Evolutionary conservation across 805 yeast genomes (phyloP).

Genomic region (Suhomyces vadensis): DNA sequence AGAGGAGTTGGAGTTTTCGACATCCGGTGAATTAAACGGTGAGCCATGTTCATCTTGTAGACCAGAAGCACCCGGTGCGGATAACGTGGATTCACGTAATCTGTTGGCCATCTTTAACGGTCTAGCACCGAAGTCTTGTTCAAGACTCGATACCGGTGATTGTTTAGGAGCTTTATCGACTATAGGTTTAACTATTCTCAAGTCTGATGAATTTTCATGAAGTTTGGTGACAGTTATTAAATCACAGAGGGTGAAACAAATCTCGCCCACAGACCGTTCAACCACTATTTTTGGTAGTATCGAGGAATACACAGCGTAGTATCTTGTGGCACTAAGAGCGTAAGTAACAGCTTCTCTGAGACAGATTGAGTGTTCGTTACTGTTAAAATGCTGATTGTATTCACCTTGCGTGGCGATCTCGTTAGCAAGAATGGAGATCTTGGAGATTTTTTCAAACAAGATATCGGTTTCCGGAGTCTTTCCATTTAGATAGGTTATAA

Average conservation of each 20-base stretch:
- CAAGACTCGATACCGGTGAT: constrained; percentile 6
- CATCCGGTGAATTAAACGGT: not conserved
- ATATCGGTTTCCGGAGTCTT: constrained; percentile 32
- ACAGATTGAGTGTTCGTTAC: constrained; percentile 44
- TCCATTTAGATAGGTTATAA: constrained; percentile 36
- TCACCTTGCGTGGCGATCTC: constrained; percentile 39
- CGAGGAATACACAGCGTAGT: constrained; percentile 62
- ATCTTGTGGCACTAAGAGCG: constrained; percentile 74
- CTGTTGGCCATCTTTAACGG: constrained; percentile 70
- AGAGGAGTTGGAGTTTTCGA: not conserved
- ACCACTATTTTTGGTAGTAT: constrained; percentile 69
- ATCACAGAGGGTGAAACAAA: constrained; percentile 66
- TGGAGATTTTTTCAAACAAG: constrained; percentile 54
- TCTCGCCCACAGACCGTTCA: constrained; percentile 74
- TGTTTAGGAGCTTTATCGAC: constrained; percentile 5
- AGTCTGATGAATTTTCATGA: constrained; percentile 15
- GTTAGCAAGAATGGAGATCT: constrained; percentile 48
- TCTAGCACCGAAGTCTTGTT: constrained; percentile 48
- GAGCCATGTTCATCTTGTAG: constrained; percentile 1
- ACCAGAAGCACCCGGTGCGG: not conserved
- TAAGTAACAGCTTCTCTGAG: constrained; percentile 71
- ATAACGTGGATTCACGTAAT: constrained; percentile 24
- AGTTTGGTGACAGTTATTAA: constrained; percentile 56
- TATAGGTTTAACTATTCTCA: constrained; percentile 9
- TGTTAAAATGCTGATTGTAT: constrained; percentile 18